These are phyloP conservation scores for Chenopodium berlandieri DNA, from an alignment of 148 eudicot genomes.

Conservation along the genomic window DNA sequence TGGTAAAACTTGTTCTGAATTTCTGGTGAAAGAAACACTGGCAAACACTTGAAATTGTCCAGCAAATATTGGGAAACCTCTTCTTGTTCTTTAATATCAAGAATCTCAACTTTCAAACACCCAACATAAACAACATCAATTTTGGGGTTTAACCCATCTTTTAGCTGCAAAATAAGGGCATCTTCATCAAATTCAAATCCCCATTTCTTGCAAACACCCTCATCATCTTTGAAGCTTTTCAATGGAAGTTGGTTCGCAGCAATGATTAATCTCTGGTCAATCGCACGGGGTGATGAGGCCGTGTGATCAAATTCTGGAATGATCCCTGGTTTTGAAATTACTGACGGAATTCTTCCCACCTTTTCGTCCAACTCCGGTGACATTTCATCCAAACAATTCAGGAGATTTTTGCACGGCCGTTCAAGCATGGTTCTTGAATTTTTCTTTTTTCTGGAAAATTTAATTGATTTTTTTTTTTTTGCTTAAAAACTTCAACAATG, in stretches of 20 bases:
- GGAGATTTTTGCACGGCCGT: slow-evolving; percentile 28
- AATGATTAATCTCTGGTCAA: slow-evolving; percentile 37
- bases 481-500: not conserved
- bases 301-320: slow-evolving; percentile 37
- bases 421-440: slow-evolving; percentile 17
- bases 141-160: slow-evolving; percentile 49
- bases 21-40: slow-evolving; percentile 53
- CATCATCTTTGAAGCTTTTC: slow-evolving; percentile 29
- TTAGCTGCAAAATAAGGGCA: slow-evolving; percentile 53
- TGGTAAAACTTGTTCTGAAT: slow-evolving; percentile 60
- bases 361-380: slow-evolving; percentile 21
- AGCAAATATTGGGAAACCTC: slow-evolving; percentile 41
- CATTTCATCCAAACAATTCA: slow-evolving; percentile 13
- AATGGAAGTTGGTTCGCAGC: slow-evolving; percentile 65
- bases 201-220: slow-evolving; percentile 30
- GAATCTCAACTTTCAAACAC: slow-evolving; percentile 42
- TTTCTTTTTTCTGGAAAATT: too few relatives aligned
- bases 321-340: slow-evolving; percentile 51
- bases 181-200: slow-evolving; percentile 57
- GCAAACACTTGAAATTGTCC: slow-evolving; percentile 64
- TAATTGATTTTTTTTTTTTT: not conserved
- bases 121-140: slow-evolving; percentile 60
- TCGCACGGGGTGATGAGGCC: slow-evolving; percentile 8
- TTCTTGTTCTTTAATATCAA: slow-evolving; percentile 54
- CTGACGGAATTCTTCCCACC: slow-evolving; percentile 31